Conservation (phyloP, 192 early-diverging fungal species). For the Coemansia sp. region DNA sequence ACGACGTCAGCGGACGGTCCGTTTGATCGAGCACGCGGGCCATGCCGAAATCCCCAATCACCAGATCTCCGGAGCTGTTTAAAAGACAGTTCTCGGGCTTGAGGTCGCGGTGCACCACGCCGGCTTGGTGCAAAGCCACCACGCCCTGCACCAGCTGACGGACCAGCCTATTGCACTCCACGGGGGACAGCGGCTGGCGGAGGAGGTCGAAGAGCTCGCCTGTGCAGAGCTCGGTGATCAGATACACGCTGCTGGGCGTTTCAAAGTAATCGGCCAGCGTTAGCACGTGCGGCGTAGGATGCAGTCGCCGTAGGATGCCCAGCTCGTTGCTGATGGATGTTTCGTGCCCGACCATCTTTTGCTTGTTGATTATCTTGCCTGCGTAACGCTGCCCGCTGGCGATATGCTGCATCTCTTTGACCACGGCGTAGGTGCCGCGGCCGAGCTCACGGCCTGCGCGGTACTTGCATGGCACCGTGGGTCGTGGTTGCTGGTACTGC, state of each 20-base stretch:
- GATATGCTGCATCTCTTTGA: slow-evolving; percentile 55
- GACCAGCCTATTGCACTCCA: slow-evolving; percentile 76
- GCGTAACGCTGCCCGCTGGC: slow-evolving; percentile 69
- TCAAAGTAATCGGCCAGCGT: slow-evolving; percentile 79
- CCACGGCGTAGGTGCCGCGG: slow-evolving; percentile 44
- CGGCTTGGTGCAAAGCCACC: slow-evolving; percentile 78
- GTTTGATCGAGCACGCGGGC: slow-evolving; percentile 62
- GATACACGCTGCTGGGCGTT: slow-evolving; percentile 71
- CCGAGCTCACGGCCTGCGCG: slow-evolving; percentile 31
- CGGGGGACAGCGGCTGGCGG: too few relatives aligned
- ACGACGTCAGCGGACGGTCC: slow-evolving; percentile 62
- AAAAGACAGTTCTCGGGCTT: slow-evolving; percentile 83
- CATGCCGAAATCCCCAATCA: slow-evolving; percentile 85
- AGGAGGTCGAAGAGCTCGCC: slow-evolving; percentile 95
- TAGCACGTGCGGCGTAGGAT: slow-evolving; percentile 63
- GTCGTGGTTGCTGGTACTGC: too few relatives aligned
- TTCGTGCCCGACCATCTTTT: slow-evolving; percentile 66
- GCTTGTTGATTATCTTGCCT: slow-evolving; percentile 79
- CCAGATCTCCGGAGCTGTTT: slow-evolving; percentile 55
- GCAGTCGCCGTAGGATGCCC: slow-evolving; percentile 63
- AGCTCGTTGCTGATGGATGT: slow-evolving; percentile 75
- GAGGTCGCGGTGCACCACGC: slow-evolving; percentile 81
- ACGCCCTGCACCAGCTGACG: slow-evolving; percentile 75
- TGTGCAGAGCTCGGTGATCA: slow-evolving; percentile 73
- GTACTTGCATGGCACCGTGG: slow-evolving; percentile 52